These are phyloP conservation scores for Candida boidinii DNA, from an alignment of 805 yeast species.

Conservation along the genomic window DNA sequence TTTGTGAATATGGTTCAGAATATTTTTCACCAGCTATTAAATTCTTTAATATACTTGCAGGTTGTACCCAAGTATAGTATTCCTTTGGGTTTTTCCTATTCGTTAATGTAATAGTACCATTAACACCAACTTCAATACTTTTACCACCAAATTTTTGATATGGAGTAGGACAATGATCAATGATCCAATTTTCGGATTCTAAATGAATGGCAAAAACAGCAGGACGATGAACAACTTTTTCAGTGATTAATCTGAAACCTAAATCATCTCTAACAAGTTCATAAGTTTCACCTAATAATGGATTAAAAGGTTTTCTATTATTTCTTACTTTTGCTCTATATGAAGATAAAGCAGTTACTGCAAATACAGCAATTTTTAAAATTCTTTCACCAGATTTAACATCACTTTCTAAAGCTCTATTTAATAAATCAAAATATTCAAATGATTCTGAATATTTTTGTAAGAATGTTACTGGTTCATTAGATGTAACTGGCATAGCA, in stretches of 20 bases:
- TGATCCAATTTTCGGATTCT: constrained; percentile 63
- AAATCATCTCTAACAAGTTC: constrained; percentile 82
- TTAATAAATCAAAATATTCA: constrained; percentile 66
- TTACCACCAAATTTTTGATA: constrained; percentile 94
- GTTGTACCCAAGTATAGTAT: constrained; percentile 69
- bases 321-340: constrained; percentile 69
- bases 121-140: constrained; percentile 72
- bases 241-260: constrained; percentile 67
- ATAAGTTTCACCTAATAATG: constrained; percentile 86
- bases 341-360: constrained; percentile 64
- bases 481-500: constrained; percentile 90
- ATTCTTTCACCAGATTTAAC: constrained; percentile 33
- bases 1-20: constrained; percentile 70
- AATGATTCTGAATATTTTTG: constrained; percentile 74
- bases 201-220: constrained; percentile 74
- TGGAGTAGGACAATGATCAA: constrained; percentile 59
- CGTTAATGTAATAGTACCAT: constrained; percentile 56
- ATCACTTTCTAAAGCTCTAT: constrained; percentile 43
- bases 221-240: constrained; percentile 86
- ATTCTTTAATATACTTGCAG: constrained; percentile 75
- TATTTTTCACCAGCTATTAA: constrained; percentile 93
- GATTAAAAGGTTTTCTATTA: constrained; percentile 87
- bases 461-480: constrained; percentile 81
- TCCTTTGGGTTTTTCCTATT: constrained; percentile 56
- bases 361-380: constrained; percentile 71